Percentiles rank a stretch among this genome's conserved stretches.
These are phyloP conservation scores for Fusarium cicatricum DNA, from an alignment of 2,329 filamentous ascomycete genomes.

Conservation along the genomic window DNA sequence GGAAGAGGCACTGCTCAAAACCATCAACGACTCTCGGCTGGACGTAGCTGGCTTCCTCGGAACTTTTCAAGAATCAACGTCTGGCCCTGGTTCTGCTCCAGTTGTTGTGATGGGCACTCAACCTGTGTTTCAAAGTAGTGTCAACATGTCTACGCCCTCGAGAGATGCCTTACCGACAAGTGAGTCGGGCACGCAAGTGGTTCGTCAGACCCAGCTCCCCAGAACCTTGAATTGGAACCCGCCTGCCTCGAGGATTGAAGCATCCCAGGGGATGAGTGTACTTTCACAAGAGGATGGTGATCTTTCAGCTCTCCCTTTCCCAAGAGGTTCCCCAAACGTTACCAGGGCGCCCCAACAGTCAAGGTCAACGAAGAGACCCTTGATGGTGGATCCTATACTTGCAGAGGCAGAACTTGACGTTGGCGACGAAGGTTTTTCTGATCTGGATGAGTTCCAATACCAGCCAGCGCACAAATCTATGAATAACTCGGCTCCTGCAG, in stretches of 20 bases:
- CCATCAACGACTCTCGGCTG: slow-evolving; percentile 56
- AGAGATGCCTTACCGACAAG: slow-evolving; percentile 44
- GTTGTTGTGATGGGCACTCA: slow-evolving; percentile 57
- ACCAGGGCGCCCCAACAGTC: slow-evolving; percentile 8
- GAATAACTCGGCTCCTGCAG: slow-evolving; percentile 10
- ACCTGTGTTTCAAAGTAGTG: slow-evolving; percentile 41
- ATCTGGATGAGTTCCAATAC: slow-evolving; percentile 43
- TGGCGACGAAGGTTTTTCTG: slow-evolving; percentile 42
- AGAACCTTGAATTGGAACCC: slow-evolving; percentile 38
- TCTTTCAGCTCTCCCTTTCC: slow-evolving; percentile 36
- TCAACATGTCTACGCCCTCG: slow-evolving; percentile 46
- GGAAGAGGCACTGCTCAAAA: slow-evolving; percentile 53
- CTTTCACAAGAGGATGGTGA: slow-evolving; percentile 40
- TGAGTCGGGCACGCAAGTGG: slow-evolving; percentile 55
- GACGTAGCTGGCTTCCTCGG: slow-evolving; percentile 52
- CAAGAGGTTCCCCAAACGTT: slow-evolving; percentile 30
- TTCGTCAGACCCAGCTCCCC: slow-evolving; percentile 61
- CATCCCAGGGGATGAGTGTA: slow-evolving; percentile 32
- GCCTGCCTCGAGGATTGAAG: slow-evolving; percentile 27
- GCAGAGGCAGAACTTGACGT: slow-evolving; percentile 35
- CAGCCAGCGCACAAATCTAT: slow-evolving; percentile 16
- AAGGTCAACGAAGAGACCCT: slow-evolving; percentile 8
- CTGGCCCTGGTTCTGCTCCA: slow-evolving; percentile 12
- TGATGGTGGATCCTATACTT: slow-evolving; percentile 4
- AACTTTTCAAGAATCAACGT: slow-evolving; percentile 19